Conservation (phyloP, 805 yeast species). For the Spencermartinsiella europaea region DNA sequence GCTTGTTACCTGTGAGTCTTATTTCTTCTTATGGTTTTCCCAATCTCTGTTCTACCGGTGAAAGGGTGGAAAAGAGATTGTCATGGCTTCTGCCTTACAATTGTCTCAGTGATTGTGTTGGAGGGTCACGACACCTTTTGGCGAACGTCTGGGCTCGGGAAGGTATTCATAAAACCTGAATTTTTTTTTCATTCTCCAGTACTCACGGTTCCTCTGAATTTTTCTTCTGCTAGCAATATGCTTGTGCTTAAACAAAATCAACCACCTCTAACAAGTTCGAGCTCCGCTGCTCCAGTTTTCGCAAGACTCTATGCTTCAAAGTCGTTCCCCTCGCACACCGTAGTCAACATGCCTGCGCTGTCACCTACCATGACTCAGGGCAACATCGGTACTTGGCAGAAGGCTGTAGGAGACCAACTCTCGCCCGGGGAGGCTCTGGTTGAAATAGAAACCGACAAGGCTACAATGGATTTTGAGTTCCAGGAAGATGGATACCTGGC, state of each 20-base stretch:
- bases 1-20: too few species aligned
- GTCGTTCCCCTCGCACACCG: slow-evolving; percentile 73
- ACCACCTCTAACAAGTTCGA: slow-evolving; percentile 1
- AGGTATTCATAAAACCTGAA: too few species aligned
- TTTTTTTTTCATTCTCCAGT: too few species aligned
- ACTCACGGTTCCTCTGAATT: too few species aligned
- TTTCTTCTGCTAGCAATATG: too few species aligned
- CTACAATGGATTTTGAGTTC: slow-evolving; percentile 96
- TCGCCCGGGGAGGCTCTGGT: slow-evolving; percentile 92
- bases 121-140: too few species aligned
- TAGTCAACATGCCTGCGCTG: slow-evolving; percentile 96
- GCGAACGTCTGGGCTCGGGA: too few species aligned
- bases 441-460: slow-evolving; percentile 97
- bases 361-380: slow-evolving; percentile 99
- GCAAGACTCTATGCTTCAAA: slow-evolving; percentile 36
- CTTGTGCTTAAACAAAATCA: background rate
- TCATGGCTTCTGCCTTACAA: too few species aligned
- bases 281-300: slow-evolving; percentile 16
- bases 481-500: slow-evolving; percentile 95
- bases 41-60: too few species aligned
- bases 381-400: slow-evolving; percentile 83
- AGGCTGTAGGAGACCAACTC: slow-evolving; percentile 81
- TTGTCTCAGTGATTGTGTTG: too few species aligned
- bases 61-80: too few species aligned
- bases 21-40: too few species aligned